Evolutionary conservation across 371 early-diverging fungal genomes (phyloP), one percentile per base, ranked within the genome.

Genomic region (Circinella minor): DNA sequence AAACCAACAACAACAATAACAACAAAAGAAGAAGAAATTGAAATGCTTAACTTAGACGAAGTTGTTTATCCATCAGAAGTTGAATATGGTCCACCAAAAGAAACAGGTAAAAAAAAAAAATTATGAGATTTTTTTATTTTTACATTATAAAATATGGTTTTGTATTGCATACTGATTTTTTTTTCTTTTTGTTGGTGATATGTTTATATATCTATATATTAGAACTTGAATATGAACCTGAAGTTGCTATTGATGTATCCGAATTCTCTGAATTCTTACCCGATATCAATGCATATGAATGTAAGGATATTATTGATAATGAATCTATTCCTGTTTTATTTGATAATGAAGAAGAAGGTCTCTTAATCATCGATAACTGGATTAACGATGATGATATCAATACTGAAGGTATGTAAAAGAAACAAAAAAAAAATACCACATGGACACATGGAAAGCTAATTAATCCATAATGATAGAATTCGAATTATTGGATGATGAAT

Each of bases 21-120:
- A 5, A 10, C 14, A 7, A 57, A 34, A 7, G 34, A 18, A 7
- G 51, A n/a, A 57, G 6, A 4, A 27, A 57, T 34, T 57, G 27
- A 34, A 57, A 57, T 4, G 0, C n/a, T 8, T 27, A 20, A 15
- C 47, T 11, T 11, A 47, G 47, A 11, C 0, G 3, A 15, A 47
- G 47, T 47, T 47, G 27, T 27, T 27, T 27, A 27, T 47, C 47
- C 47, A 47, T 51, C 51, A 57, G 57, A 34, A 57, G n/a, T 34
- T n/a, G 57, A 57, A n/a, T 57, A 57, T 34, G 57, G 27, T 13
- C 57, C 57, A 57, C 57, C 57, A 7, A 18, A 57, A 57, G 57
- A 57, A n/a, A 57, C 18, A 34, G 57, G 57, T 57, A 57, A 57
- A 55, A 55, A n/a, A 55, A n/a, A 1, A 27, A n/a, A n/a, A n/a